These are phyloP conservation scores for Lasiosphaeris hirsuta DNA, from an alignment of 495 filamentous ascomycete species.

Conservation along the genomic window DNA sequence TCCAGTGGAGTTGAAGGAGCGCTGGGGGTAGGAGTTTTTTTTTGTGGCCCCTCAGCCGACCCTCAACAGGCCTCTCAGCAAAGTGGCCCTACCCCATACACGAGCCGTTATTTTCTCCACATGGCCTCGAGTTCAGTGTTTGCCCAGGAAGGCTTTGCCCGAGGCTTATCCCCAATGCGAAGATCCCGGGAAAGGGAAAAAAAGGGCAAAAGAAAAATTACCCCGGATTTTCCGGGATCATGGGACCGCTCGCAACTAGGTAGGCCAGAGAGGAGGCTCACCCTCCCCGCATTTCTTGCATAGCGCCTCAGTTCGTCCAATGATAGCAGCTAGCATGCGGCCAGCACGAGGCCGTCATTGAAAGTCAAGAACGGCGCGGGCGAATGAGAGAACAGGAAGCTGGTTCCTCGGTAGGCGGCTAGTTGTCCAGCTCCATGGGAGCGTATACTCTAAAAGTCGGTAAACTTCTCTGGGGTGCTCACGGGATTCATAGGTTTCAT, in stretches of 20 bases:
- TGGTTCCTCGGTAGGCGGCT: no score
- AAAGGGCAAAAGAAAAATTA: conserved; percentile 5
- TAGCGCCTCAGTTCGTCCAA: conserved; percentile 6
- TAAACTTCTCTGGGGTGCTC: no score
- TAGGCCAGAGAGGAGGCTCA: not conserved
- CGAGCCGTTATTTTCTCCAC: no score
- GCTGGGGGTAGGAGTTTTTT: no score
- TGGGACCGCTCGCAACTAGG: conserved; percentile 1
- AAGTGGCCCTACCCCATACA: no score
- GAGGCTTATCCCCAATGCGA: not conserved
- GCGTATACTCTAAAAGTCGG: no score
- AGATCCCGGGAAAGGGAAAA: not conserved
- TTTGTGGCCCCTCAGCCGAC: no score
- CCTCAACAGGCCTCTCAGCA: no score
- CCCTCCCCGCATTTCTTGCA: conserved; percentile 12
- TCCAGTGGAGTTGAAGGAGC: no score
- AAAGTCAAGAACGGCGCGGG: not conserved
- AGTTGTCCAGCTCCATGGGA: no score
- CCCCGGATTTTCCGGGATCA: conserved; percentile 20
- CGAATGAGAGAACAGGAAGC: not conserved
- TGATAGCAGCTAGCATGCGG: not conserved
- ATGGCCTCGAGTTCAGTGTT: not conserved
- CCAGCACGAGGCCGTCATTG: not conserved
- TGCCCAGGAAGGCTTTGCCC: not conserved
- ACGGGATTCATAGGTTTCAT: no score